phyloP scores from a whole-genome alignment of 2,329 filamentous ascomycete species.

The Metarhizium guizhouense region DNA sequence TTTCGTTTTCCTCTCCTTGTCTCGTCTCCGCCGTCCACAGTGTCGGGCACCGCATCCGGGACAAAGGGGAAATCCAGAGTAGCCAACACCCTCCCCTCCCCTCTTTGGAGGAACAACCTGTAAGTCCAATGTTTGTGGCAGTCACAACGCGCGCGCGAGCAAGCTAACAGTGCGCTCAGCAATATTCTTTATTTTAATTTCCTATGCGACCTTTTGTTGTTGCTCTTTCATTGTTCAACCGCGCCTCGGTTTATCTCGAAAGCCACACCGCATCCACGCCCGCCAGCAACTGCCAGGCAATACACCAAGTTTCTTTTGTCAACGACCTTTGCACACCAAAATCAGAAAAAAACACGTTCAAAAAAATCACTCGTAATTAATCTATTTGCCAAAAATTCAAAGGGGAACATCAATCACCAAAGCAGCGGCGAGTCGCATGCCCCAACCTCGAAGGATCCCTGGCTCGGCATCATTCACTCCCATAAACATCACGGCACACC shows the following conservation, averaged over 20 bases:
- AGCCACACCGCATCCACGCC: background rate
- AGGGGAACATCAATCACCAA: background rate
- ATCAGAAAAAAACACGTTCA: background rate
- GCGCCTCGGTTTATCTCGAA: background rate
- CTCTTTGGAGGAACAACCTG: background rate
- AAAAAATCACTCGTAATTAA: background rate
- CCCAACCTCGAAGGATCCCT: background rate
- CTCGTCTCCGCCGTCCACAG: background rate
- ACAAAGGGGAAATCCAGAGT: background rate
- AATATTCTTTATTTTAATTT: background rate
- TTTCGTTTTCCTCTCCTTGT: background rate
- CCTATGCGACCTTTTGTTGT: background rate
- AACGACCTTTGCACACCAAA: background rate
- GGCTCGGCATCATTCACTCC: background rate
- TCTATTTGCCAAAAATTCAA: background rate
- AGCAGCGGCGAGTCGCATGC: background rate
- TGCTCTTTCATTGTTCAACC: background rate
- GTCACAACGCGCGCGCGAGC: background rate
- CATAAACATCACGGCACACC: conserved; percentile 2
- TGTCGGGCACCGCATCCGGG: background rate
- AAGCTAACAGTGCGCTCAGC: background rate
- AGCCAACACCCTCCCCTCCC: background rate
- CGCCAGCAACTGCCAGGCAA: conserved; percentile 1
- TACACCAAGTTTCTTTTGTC: conserved; percentile 4
- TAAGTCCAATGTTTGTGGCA: background rate